Evolutionary conservation across 805 yeast species (phyloP).

Genomic region (Deakozyma indianensis): DNA sequence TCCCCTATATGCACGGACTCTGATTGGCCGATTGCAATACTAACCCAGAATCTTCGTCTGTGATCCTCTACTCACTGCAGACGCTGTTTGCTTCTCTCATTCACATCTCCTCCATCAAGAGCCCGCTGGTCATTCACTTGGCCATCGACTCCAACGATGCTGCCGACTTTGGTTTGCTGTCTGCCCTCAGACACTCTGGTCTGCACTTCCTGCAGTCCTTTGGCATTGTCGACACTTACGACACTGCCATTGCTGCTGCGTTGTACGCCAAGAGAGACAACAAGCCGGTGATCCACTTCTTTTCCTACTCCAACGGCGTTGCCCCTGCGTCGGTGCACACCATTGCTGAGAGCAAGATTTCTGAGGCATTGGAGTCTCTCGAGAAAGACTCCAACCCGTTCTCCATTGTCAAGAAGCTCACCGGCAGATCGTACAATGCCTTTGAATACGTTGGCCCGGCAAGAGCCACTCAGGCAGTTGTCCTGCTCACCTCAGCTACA

Average conservation of each 20-base stretch:
- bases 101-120: not conserved
- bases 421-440: slow-evolving; percentile 22
- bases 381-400: not conserved
- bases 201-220: slow-evolving; percentile 57
- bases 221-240: slow-evolving; percentile 35
- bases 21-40: not conserved
- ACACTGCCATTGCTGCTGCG: slow-evolving; percentile 44
- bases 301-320: slow-evolving; percentile 12
- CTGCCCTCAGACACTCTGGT: slow-evolving; percentile 61
- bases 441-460: slow-evolving; percentile 30
- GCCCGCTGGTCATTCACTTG: slow-evolving; percentile 6
- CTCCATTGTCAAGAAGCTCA: not conserved
- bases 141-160: slow-evolving; percentile 15
- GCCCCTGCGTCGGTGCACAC: slow-evolving; percentile 6
- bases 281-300: slow-evolving; percentile 63
- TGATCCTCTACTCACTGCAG: not conserved
- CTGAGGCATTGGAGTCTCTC: not conserved
- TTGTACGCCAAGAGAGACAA: slow-evolving; percentile 34
- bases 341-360: slow-evolving; percentile 5
- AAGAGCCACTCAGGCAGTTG: slow-evolving; percentile 34
- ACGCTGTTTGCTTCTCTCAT: not conserved
- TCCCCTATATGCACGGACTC: not conserved
- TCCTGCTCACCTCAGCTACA: slow-evolving; percentile 49
- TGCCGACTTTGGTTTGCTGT: slow-evolving; percentile 52
- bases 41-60: not conserved